A percentile compares a stretch with the other conserved stretches of the same genome.
Conservation (phyloP, 495 filamentous ascomycete species). For the Choiromyces venosus region DNA sequence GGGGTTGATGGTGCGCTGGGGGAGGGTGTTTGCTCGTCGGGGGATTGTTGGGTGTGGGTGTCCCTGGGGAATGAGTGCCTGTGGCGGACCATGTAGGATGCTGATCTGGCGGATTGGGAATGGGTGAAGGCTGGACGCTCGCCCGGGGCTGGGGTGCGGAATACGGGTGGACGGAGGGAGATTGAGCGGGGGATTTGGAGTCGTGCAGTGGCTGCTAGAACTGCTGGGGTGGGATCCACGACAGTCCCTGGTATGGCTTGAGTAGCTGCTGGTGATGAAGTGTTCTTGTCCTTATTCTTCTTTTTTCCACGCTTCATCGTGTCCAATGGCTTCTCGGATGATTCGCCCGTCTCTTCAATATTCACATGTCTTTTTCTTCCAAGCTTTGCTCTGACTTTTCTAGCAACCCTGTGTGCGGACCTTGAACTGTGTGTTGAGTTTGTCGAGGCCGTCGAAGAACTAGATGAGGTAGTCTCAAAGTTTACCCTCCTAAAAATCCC, state of each 20-base stretch:
- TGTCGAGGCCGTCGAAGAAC: not conserved
- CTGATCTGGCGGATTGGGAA: not conserved
- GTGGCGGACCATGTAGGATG: not conserved
- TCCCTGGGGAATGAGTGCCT: not conserved
- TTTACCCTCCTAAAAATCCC: not conserved
- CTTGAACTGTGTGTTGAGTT: not conserved
- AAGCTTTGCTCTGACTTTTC: not conserved
- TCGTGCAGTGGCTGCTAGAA: not conserved
- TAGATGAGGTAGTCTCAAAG: not conserved
- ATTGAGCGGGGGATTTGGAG: not conserved
- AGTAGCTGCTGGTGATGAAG: not conserved
- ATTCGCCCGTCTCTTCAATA: not conserved
- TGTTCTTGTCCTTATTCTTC: not conserved
- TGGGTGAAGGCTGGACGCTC: not conserved
- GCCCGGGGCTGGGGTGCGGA: not conserved
- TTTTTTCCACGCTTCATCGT: not conserved
- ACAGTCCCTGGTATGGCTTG: not conserved
- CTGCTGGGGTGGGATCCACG: not conserved
- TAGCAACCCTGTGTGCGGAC: not conserved
- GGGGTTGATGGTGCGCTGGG: not conserved
- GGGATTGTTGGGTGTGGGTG: not conserved
- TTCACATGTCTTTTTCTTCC: not conserved
- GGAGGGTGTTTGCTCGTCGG: not conserved
- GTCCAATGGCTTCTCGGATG: not conserved
- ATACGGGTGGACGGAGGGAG: not conserved